Evolutionary conservation across 306 rosid species (phyloP), one percentile per base, ranked within the genome.

Genomic region (Prinsepia uniflora): DNA sequence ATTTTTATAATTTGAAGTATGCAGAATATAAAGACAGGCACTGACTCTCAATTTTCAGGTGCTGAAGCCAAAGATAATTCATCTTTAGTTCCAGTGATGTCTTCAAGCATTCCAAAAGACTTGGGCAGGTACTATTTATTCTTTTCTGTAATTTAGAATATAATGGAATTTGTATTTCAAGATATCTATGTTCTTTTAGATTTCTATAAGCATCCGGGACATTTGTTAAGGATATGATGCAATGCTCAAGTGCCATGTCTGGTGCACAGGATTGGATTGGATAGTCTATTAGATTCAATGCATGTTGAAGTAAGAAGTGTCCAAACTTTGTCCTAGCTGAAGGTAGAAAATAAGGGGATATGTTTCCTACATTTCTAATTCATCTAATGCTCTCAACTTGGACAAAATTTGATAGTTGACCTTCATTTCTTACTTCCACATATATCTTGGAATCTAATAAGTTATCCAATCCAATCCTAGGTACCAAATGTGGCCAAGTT

Each of bases 61-160:
- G 72, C 81, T 13, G 99, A 89, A 48, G 73, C 73, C 71, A 94
- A 86, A 84, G 96, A 89, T 46, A 67, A 77, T 79, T 75, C 92
- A 6, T 66, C 85, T 74, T 72, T 84, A 80, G 87, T 79, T 52
- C 82, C 99, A 6, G 49, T 69, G 73, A 76, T 17, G 77, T 76
- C 94, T 66, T 82, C 95, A 56, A 83, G 81, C 86, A 74, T 81
- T 76, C 68, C 97, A 72, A 80, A 83, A 78, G 99, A 89, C 70
- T 57, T 22, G 74, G 84, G 86, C 70, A 88, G 98, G 98, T 94
- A 84, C 2, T 41, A 42, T 68, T 19, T 57, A 42, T 57, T 59
- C 60, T 72, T 63, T 65, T 19, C 44, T 6, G 54, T 20, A 69
- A 54, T 42, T 68, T 13, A 22, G 20, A 45, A 44, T 13, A 14